Base-by-base conservation (phyloP, 805 yeast species). In the Nakazawaea populi region DNA sequence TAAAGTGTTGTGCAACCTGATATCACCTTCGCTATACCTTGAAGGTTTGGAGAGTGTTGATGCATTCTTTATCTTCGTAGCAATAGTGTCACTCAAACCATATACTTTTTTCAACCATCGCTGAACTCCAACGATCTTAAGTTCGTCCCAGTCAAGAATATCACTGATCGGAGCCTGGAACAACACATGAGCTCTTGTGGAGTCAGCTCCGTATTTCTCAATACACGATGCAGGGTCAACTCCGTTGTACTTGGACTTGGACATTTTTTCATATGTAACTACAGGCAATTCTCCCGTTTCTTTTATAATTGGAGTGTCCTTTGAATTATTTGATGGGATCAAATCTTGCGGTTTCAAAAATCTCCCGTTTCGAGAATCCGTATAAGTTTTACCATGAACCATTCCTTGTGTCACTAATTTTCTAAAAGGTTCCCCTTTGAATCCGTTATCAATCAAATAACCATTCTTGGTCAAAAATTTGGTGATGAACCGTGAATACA, bases 171-270 rank as follows among this genome's bases (percentile, higher is more conserved):
- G 96, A 0, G 97, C 97, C 61, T 86, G 96, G 71, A 94, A 94
- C 11, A 94, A 67, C 53, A 94, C 81, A 62, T 92, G 97, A 0
- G 98, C 98, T 54, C 98, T 77, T 0, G 92, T 87, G 1, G 96
- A 90, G 71, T 94, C 99, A 1, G 97, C 89, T 3, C 99, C 98
- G 64, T 89, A 88, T 37, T 70, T 73, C 9, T 60, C 62, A 30
- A 94, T 90, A 58, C 92, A 87, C 53, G 76, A 79, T 1, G 73
- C 79, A 1, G 98, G 98, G 61, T 92, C 96, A 2, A 88, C 96
- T 12, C 99, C 99, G 61, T 94, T 94, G 62, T 82, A 84, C 62
- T 94, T 94, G 0, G 97, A 91, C 67, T 94, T 94, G 1, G 97
- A 91, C 99, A 94, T 94, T 62, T 94, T 94, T 62, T 94, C 98